Base-by-base conservation (phyloP, 805 yeast genomes). In the Debaryomyces tyrocola region DNA sequence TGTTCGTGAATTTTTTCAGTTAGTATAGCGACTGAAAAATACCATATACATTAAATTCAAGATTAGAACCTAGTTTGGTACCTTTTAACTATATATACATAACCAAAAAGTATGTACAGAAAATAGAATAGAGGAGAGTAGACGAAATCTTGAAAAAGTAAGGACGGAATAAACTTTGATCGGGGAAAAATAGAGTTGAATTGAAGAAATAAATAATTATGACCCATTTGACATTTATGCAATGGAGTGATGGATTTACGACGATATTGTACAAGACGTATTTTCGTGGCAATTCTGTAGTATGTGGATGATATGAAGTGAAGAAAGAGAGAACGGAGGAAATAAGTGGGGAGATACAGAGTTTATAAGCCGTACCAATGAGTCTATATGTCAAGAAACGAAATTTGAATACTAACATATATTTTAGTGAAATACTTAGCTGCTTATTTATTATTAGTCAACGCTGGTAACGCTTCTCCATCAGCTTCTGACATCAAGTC, bases 381-480 rank as follows among this genome's bases (percentile, higher is more conserved):
- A 24, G 27, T 24, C 27, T 24, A 2, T 17, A 24, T 24, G 5
- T 24, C 10, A 24, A 24, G 10, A 7, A 24, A 24, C 10, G 27
- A 24, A 24, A 9, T 5, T 17, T 31, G 17, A 31, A 37, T 45
- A 46, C 44, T 45, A 48, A 48, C 51, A 31, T 8, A 24, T 9
- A 14, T 8, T 31, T 11, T 62, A 71, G 81, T 90, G 97, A 94
- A 90, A 88, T 92, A 92, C 85, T 87, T 94, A 80, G 99, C 99
- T 80, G 98, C 99, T 78, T 94, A 94, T 84, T 87, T 94, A 78
- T 87, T 92, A 80, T 85, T 94, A 78, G 90, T 86, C 80, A 90
- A 94, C 75, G 96, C 96, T 78, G 99, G 98, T 75, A 85, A 84
- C 82, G 74, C 90, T 73, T 70, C 94, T 67, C 98, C 99, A 78